phyloP scores from a whole-genome alignment of 805 yeast genomes.

The Ogataea nitratoaversa region DNA sequence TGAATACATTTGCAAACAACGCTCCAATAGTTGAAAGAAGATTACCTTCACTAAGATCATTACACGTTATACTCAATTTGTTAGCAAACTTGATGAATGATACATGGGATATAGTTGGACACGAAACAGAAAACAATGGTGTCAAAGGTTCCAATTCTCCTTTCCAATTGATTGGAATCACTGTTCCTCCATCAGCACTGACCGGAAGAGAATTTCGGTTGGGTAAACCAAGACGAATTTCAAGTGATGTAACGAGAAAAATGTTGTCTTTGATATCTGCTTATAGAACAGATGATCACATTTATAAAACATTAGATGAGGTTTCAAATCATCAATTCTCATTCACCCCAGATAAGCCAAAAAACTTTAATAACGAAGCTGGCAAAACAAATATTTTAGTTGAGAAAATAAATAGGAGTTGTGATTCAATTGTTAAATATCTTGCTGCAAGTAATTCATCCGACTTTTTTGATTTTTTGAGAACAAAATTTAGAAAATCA shows the following conservation, averaged over 20 bases:
- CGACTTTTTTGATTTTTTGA: slow-evolving; percentile 37
- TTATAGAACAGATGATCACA: slow-evolving; percentile 24
- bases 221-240: slow-evolving; percentile 13
- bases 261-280: slow-evolving; percentile 13
- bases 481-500: slow-evolving; percentile 24
- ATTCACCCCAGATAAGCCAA: slow-evolving; percentile 3
- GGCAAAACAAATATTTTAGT: slow-evolving; percentile 17
- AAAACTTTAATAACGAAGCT: slow-evolving; percentile 17
- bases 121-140: background rate
- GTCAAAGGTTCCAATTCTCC: slow-evolving; percentile 3
- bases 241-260: slow-evolving; percentile 6
- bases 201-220: slow-evolving; percentile 9
- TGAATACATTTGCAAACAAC: slow-evolving; percentile 22
- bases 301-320: slow-evolving; percentile 16
- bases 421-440: slow-evolving; percentile 40
- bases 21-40: slow-evolving; percentile 25
- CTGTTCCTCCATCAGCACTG: slow-evolving; percentile 8
- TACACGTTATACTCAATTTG: slow-evolving; percentile 35
- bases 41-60: slow-evolving; percentile 29
- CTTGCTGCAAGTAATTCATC: slow-evolving; percentile 48
- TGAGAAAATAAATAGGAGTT: slow-evolving; percentile 33
- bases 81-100: slow-evolving; percentile 31
- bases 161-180: slow-evolving; percentile 9
- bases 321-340: slow-evolving; percentile 10
- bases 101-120: slow-evolving; percentile 15